These are phyloP conservation scores for Fusarium sp. DNA, from an alignment of 2,329 filamentous ascomycete genomes.

Conservation along the genomic window DNA sequence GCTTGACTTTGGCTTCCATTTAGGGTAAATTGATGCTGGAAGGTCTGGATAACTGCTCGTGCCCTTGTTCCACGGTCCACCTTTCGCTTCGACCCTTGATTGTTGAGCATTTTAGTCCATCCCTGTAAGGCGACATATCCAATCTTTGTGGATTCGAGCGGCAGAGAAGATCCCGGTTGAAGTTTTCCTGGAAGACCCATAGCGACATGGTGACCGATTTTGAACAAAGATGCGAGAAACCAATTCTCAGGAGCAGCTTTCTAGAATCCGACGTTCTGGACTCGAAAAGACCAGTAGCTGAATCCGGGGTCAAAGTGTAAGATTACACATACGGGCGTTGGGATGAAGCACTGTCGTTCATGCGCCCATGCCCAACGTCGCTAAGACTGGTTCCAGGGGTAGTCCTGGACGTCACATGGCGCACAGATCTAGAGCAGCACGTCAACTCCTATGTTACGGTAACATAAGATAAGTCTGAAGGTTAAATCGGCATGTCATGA, in stretches of 20 bases:
- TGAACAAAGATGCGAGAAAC: background rate
- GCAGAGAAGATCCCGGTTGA: background rate
- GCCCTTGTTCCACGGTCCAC: background rate
- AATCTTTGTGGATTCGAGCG: background rate
- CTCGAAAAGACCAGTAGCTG: background rate
- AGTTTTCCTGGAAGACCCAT: background rate
- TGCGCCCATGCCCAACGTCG: background rate
- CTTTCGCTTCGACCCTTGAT: background rate
- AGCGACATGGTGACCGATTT: background rate
- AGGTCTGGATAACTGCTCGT: no score
- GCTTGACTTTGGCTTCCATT: no score
- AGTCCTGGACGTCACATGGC: background rate
- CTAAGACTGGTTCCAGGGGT: background rate
- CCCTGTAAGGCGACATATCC: background rate
- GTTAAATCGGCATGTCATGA: background rate
- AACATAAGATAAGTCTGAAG: background rate
- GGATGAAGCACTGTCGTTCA: background rate
- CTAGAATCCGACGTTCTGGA: background rate
- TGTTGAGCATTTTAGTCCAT: background rate
- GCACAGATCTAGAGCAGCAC: background rate
- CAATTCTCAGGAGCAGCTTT: background rate
- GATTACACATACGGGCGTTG: background rate
- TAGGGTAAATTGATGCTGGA: background rate
- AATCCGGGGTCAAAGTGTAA: background rate
- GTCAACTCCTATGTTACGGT: background rate